A percentile compares a stretch with the other conserved stretches of the same genome.
phyloP scores from a whole-genome alignment of 352 stramenopile genomes.

The Phytopythium litorale region DNA sequence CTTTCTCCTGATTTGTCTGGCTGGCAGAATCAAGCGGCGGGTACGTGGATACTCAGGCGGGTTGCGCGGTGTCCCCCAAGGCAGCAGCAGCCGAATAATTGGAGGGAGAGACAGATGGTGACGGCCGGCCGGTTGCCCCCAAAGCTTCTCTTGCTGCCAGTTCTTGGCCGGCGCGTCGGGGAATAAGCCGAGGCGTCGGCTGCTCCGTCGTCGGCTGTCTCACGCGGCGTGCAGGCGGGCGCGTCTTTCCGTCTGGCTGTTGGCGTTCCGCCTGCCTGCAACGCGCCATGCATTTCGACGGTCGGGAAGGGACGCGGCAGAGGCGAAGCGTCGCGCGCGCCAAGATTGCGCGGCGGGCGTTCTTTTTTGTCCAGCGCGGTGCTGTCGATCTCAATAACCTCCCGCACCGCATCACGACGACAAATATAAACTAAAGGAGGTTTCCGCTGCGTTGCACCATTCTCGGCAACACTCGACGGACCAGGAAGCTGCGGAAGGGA shows the following conservation, averaged over 20 bases:
- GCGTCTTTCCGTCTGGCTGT: neutral
- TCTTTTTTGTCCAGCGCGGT: neutral
- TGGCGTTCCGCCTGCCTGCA: too few relatives aligned
- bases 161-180: neutral
- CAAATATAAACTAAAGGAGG: neutral
- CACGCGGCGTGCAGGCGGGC: neutral
- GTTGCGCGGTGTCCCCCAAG: neutral
- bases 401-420: neutral
- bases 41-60: neutral
- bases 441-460: too few relatives aligned
- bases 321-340: conserved; percentile 2
- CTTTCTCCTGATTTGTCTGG: neutral
- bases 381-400: neutral
- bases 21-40: neutral
- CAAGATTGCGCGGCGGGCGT: neutral
- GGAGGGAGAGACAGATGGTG: conserved; percentile 2
- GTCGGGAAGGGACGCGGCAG: conserved; percentile 6
- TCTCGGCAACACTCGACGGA: too few relatives aligned
- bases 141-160: neutral
- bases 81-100: neutral
- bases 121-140: neutral
- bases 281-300: neutral
- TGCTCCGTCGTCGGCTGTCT: neutral
- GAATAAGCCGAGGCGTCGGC: neutral
- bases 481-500: neutral